Base-by-base conservation (phyloP, 805 yeast species). In the Priceomyces fermenticarens region DNA sequence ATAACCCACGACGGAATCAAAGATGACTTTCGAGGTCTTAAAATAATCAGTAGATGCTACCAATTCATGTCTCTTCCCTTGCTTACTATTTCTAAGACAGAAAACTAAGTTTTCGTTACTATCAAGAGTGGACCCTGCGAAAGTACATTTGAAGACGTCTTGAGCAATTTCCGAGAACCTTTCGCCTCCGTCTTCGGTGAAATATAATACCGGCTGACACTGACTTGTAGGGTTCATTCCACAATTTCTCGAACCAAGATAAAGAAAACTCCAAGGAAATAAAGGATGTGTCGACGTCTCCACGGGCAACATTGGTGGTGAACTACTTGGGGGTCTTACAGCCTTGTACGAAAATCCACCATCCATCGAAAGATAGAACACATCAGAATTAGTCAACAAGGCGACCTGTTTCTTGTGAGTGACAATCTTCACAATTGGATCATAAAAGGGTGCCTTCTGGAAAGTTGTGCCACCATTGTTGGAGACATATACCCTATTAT, bases 131-230 rank as follows among this genome's bases (percentile, higher is more conserved):
- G 75, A 58, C 10, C 81, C 82, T n/a, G 79, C 81, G 59, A 78
- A 91, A 38, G 77, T 77, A 71, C 99, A 91, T 6, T 61, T 62
- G 13, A 65, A 53, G 4, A 79, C 85, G 46, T 78, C 68, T 6
- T 75, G 75, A 16, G 70, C 58, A 47, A 93, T 55, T 39, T 68
- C 65, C 0, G 62, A 51, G 72, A 89, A 93, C 4, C 73, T 60
- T 20, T 60, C 51, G 15, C 98, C 99, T 16, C 75, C 78, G 63
- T 90, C 80, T 17, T 60, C 64, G 2, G 96, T 83, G 41, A 78
- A 65, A 49, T 72, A 83, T 0, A 90, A 83, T 6, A 70, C 71
- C 1, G 74, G 57, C 36, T 70, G 67, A 61, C 97, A 90, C 13
- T 20, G 25, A 8, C 25, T 20, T 20, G 25, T 20, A 20, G 50